These are phyloP conservation scores for Sugiyamaella grinbergsii DNA, from an alignment of 1,139 yeast genomes.

Conservation along the genomic window DNA sequence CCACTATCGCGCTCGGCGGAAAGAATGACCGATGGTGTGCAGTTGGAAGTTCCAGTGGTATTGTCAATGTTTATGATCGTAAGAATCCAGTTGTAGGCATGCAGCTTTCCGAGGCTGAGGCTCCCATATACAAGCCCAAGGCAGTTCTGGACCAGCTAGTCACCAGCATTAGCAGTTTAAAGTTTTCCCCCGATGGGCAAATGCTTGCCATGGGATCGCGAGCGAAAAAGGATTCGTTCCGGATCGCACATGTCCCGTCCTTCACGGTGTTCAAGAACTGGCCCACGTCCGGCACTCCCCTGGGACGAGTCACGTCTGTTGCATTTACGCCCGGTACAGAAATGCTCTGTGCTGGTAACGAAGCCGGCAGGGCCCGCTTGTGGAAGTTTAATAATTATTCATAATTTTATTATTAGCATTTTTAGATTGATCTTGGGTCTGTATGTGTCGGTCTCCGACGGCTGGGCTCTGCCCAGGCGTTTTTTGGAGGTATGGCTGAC, in stretches of 20 bases:
- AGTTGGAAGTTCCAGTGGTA: slow-evolving; percentile 84
- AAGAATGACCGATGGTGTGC: slow-evolving; percentile 78
- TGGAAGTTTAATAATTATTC: slow-evolving; percentile 84
- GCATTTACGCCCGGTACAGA: slow-evolving; percentile 81
- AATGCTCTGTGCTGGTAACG: slow-evolving; percentile 87
- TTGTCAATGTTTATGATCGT: slow-evolving; percentile 84
- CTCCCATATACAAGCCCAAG: slow-evolving; percentile 38
- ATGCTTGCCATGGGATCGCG: slow-evolving; percentile 82
- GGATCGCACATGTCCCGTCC: slow-evolving; percentile 84
- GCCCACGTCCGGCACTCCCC: slow-evolving; percentile 97
- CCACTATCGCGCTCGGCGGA: slow-evolving; percentile 81
- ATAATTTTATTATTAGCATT: slow-evolving; percentile 10
- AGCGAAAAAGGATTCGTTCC: slow-evolving; percentile 81
- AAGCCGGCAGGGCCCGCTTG: slow-evolving; percentile 83
- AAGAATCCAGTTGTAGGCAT: slow-evolving; percentile 36
- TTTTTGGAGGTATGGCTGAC: background rate
- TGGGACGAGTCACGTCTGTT: slow-evolving; percentile 87
- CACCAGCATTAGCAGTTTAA: slow-evolving; percentile 73
- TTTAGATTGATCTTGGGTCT: background rate
- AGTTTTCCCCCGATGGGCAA: slow-evolving; percentile 88
- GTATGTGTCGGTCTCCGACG: background rate
- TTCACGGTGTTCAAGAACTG: slow-evolving; percentile 88
- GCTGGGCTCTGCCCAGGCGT: background rate
- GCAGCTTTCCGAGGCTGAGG: slow-evolving; percentile 33
- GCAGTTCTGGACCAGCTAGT: slow-evolving; percentile 76